These are phyloP conservation scores for Endotrypanum monterogeii DNA, from an alignment of 208 protist genomes.

Conservation along the genomic window DNA sequence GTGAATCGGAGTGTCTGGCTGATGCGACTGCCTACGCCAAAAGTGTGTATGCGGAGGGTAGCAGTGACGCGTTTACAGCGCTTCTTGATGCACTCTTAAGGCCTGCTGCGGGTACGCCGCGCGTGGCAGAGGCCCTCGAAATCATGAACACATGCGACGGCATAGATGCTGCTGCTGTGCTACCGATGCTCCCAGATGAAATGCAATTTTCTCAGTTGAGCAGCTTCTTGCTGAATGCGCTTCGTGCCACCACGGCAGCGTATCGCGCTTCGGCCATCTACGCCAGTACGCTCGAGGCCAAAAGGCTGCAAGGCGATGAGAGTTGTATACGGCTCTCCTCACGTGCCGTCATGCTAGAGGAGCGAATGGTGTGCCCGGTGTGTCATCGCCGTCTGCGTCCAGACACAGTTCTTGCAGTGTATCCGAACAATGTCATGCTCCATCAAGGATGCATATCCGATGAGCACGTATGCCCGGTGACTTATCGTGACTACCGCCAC, in stretches of 20 bases:
- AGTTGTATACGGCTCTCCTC: conserved; percentile 24
- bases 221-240: conserved; percentile 47
- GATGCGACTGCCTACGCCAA: conserved; percentile 59
- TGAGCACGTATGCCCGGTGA: conserved; percentile 51
- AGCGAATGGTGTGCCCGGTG: conserved; percentile 52
- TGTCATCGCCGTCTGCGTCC: conserved; percentile 61
- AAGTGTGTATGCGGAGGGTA: conserved; percentile 34
- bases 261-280: conserved; percentile 39
- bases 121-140: conserved; percentile 41
- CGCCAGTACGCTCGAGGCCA: conserved; percentile 32
- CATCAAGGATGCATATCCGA: conserved; percentile 68
- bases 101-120: conserved; percentile 13
- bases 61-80: conserved; percentile 40
- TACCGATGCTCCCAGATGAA: conserved; percentile 69
- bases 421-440: conserved; percentile 64
- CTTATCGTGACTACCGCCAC: conserved; percentile 35
- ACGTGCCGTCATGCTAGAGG: conserved; percentile 28
- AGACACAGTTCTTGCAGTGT: conserved; percentile 59
- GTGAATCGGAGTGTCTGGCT: conserved; percentile 40
- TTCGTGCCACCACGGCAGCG: conserved; percentile 40
- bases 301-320: conserved; percentile 26
- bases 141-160: conserved; percentile 50
- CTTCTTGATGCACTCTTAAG: conserved; percentile 43
- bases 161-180: conserved; percentile 43
- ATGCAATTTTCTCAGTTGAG: conserved; percentile 41